Percentiles rank a stretch among this genome's conserved stretches.
Conservation (phyloP, 371 early-diverging fungal genomes). For the Apophysomyces sp. region DNA sequence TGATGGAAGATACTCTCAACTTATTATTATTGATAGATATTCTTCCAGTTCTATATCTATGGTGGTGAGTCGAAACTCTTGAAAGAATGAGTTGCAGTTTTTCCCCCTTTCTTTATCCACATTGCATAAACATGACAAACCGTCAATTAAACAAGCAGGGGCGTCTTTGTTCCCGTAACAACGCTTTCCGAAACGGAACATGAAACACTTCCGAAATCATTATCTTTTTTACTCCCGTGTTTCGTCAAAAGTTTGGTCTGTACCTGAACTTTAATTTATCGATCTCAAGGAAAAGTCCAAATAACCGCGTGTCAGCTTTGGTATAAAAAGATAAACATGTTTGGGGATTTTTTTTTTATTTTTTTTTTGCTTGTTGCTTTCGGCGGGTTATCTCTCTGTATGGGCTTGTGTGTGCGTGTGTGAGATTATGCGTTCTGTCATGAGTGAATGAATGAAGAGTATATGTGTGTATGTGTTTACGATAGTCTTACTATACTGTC, state of each 20-base stretch:
- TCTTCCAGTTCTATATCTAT: slow-evolving; percentile 53
- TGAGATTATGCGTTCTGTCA: too few relatives aligned
- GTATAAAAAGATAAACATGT: too few relatives aligned
- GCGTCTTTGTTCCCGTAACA: neutral
- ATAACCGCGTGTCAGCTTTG: too few relatives aligned
- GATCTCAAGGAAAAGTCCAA: too few relatives aligned
- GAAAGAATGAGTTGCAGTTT: neutral
- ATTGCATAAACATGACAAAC: neutral
- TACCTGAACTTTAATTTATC: neutral
- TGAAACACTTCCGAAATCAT: neutral
- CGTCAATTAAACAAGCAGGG: neutral
- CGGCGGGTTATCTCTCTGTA: too few relatives aligned
- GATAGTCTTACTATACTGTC: too few relatives aligned
- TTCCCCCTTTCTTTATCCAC: neutral
- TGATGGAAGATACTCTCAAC: too few relatives aligned
- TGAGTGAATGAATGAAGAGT: too few relatives aligned
- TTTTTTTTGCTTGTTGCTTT: too few relatives aligned
- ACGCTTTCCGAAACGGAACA: neutral
- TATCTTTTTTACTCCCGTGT: neutral
- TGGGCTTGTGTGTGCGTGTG: too few relatives aligned
- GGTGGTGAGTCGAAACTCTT: neutral
- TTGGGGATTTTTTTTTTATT: too few relatives aligned
- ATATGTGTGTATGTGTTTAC: too few relatives aligned
- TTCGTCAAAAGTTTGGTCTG: neutral
- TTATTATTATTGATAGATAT: slow-evolving; percentile 36